Conservation (phyloP, 805 yeast species). For the Komagataella populi region DNA sequence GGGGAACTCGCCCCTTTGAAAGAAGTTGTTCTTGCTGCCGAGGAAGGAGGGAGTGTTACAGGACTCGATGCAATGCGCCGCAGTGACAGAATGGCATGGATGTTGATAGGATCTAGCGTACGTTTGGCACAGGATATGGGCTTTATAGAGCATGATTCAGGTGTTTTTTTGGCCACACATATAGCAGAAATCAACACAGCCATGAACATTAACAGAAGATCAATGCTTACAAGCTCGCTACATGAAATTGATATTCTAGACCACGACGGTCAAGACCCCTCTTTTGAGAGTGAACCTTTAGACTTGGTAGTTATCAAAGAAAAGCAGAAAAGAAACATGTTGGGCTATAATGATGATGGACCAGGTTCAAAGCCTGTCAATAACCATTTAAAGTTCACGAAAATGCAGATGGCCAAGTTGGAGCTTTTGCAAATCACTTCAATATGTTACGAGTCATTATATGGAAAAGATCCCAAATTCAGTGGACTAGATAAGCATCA, state of each 20-base stretch:
- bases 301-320: not conserved
- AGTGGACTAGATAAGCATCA: constrained; percentile 43
- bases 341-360: not conserved
- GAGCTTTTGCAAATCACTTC: constrained; percentile 70
- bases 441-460: constrained; percentile 72
- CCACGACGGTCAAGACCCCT: constrained; percentile 15
- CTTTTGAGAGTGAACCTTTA: not conserved
- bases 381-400: constrained; percentile 34
- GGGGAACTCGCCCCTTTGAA: constrained; percentile 13
- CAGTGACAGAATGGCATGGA: constrained; percentile 86
- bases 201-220: constrained; percentile 64
- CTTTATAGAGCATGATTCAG: constrained; percentile 57
- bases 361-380: not conserved
- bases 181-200: constrained; percentile 74
- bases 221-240: constrained; percentile 63
- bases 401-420: constrained; percentile 59
- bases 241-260: constrained; percentile 49
- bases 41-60: constrained; percentile 32
- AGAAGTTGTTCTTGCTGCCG: constrained; percentile 5
- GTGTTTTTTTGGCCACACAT: constrained; percentile 74
- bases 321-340: not conserved
- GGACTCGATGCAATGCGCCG: constrained; percentile 80
- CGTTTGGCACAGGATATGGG: constrained; percentile 82
- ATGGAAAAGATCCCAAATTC: constrained; percentile 47
- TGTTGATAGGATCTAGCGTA: constrained; percentile 80